Base-by-base conservation (phyloP, 2,329 filamentous ascomycete genomes). In the Bretziella fagacearum region DNA sequence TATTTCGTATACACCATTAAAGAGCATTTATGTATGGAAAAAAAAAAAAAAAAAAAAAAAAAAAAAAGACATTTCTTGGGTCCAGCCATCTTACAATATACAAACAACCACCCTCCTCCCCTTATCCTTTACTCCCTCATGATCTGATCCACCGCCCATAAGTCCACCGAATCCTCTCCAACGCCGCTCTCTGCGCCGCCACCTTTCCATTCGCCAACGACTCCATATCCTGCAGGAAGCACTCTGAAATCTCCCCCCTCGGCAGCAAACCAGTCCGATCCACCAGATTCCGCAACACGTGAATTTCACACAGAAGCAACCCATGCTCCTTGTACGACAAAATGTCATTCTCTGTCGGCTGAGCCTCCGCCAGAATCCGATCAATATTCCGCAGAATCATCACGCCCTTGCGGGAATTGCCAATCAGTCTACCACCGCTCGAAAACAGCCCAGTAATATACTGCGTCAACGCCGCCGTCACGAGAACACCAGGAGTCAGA, bases 301-400 rank as follows among this genome's bases (percentile, higher is more conserved):
- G 86, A 3, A 89, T 80, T 60, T 98, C 89, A 59, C 85, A 93
- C 3, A 98, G 69, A 35, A 98, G 65, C 50, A 95, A 66, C 1
- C 91, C 91, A 55, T 94, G 85, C 55, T 96, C 86, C 62, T 89
- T 93, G 67, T 94, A 95, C 1, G 81, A 80, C 42, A 96, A 68
- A 52, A 89, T 73, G 41, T 70, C 84, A 57, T 79, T 81, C 51
- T 82, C 71, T 7, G 77, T 79, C 0, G 80, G 74, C n/a, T 70
- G 70, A 3, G 80, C 77, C 53, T 76, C 72, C 8, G 74, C 77
- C 41, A 87, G 65, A 52, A 84, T 81, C 44, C 87, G 81, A 61
- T 94, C 84, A 54, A 94, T 84, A 59, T 91, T 93, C 52, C 87
- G 78, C 53, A 96, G 67, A 30, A 89, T 77, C 51, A 86, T 76